Base-by-base conservation (phyloP, 2,329 filamentous ascomycete genomes). In the Diplodia corticola region DNA sequence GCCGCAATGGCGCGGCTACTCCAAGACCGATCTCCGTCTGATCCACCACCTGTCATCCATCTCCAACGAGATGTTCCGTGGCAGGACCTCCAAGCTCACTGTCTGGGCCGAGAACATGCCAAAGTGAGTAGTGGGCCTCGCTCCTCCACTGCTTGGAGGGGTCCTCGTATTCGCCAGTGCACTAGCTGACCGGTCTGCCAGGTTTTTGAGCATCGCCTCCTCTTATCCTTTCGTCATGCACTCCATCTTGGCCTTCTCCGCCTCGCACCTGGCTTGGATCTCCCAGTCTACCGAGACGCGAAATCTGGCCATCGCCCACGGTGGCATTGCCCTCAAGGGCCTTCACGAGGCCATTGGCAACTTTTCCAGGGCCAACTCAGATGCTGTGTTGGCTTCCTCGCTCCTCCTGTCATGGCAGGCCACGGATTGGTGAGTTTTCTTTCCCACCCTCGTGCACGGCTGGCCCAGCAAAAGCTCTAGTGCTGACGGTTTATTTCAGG, bases 331-430 rank as follows among this genome's bases (percentile, higher is more conserved):
- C 12, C 83, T 97, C 67, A 93, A 91, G 72, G 94, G 94, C 3
- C 82, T 98, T 55, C 92, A 97, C 74, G 90, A 93, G 74, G 92
- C 93, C 30, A 93, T 98, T 71, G 88, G 89, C 51, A 85, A 86
- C 22, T 97, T 98, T 79, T 96, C 91, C 2, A 88, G 88, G 72
- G 88, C 90, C 63, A 96, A 93, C 68, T 94, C 92, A 1, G 94
- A 99, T 79, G 93, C 93, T 50, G 89, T 97, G 69, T 85, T 99
- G 64, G 94, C 93, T 28, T 92, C 93, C 35, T 97, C 94, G 28
- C 88, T 97, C 51, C 86, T 98, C 55, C 85, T 99, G 59, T 96
- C 93, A 44, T 98, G 95, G 93, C 94, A 98, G 81, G 91, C 92
- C 65, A 95, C 90, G 68, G 94, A 98, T 81, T 98, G 93, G 94